Conservation (phyloP, 2,329 filamentous ascomycete species). For the Drechslerella dactyloides region DNA sequence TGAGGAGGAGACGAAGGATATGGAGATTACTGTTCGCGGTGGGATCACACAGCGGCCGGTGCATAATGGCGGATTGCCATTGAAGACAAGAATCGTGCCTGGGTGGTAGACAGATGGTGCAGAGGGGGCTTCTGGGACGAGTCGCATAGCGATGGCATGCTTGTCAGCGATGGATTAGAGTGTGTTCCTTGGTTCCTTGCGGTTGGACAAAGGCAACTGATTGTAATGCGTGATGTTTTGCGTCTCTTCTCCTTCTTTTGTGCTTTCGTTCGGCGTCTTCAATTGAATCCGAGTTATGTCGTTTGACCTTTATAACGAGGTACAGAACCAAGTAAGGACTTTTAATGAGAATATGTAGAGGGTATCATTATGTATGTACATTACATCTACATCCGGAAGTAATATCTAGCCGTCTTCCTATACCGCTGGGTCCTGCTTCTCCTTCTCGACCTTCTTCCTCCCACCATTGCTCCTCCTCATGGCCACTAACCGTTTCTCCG, state of each 20-base stretch:
- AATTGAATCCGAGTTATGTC: too few species aligned
- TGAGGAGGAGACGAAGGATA: slow-evolving; percentile 68
- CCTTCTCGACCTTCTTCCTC: slow-evolving; percentile 9
- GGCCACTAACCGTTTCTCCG: slow-evolving; percentile 57
- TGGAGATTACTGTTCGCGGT: slow-evolving; percentile 70
- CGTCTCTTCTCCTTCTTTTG: too few species aligned
- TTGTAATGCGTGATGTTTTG: too few species aligned
- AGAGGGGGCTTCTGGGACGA: background rate
- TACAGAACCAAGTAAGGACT: too few species aligned
- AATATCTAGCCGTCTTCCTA: background rate
- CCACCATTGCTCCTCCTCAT: slow-evolving; percentile 12
- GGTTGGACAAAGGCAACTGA: too few species aligned
- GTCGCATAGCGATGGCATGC: background rate
- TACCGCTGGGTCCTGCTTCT: slow-evolving; percentile 23
- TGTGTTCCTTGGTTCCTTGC: too few species aligned
- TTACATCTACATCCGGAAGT: slow-evolving; percentile 6
- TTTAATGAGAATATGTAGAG: slow-evolving; percentile 27
- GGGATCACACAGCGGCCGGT: slow-evolving; percentile 74
- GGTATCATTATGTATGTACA: slow-evolving; percentile 51
- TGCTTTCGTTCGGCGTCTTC: too few species aligned
- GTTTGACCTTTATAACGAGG: too few species aligned
- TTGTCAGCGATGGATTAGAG: too few species aligned
- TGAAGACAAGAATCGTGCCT: slow-evolving; percentile 70
- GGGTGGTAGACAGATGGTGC: slow-evolving; percentile 64
- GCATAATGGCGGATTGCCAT: slow-evolving; percentile 69